Evolutionary conservation across 2,329 filamentous ascomycete genomes (phyloP), one percentile per base, ranked within the genome.

Genomic region (Clarireedia monteithiana): DNA sequence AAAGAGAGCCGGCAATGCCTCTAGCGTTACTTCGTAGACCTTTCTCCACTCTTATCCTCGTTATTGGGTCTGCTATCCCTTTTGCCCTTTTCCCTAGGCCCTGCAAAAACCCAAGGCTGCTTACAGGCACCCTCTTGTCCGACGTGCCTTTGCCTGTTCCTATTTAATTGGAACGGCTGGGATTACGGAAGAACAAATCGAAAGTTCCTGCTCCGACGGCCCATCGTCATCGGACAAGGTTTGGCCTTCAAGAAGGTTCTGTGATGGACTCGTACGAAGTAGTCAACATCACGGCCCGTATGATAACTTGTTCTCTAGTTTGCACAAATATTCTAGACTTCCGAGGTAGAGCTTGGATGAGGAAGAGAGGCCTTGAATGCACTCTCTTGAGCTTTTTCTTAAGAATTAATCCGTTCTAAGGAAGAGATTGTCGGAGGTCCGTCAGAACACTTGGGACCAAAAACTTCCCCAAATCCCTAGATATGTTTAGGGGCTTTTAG

Each of bases 121-220:
- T 34, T 34, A 34, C 30, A 34, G 30, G 30, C 30, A 34, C 30
- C 12, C 30, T 34, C 40, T 44, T 44, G 40, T 44, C 15, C 15
- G 17, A 17, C 17, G 40, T 23, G 17, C 27, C 45, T 39, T 49
- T 42, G 36, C 10, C 47, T 26, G n/a, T 44, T 40, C 44, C n/a
- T 10, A 47, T 54, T 54, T 42, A 34, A 48, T 42, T 15, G 30
- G 45, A 20, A 20, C n/a, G 15, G 9, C 52, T 17, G 20, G 52
- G 52, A 54, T 54, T 54, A 54, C 48, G 52, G 52, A 54, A 54
- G 48, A 24, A 54, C 24, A n/a, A 54, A 40, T 54, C 44, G 45
- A 48, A 54, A 44, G 40, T 44, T 54, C 20, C 27, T 42, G 39
- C 15, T n/a, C 5, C 17, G 39, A n/a, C 17, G 10, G 27, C 23